Conservation (phyloP, 1,284 basidiomycete genomes). For the Gomphus sp. region DNA sequence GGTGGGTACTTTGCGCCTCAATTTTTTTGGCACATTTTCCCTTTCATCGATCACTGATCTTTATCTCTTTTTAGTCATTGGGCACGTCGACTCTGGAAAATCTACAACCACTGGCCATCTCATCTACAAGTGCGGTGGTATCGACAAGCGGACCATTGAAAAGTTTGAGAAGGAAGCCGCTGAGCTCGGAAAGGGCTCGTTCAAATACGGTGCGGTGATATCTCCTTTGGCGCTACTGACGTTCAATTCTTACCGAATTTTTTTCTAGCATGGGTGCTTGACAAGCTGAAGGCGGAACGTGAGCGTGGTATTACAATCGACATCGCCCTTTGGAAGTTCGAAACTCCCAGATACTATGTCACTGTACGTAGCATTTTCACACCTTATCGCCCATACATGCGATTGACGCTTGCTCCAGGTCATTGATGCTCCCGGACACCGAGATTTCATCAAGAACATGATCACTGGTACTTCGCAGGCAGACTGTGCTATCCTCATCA, state of each 20-base stretch:
- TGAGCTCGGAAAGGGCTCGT: conserved; percentile 99
- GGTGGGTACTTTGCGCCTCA: conserved; percentile 40
- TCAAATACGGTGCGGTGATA: conserved; percentile 81
- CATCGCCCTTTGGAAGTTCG: conserved; percentile 99
- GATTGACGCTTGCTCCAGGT: conserved; percentile 40
- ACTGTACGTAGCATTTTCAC: conserved; percentile 46
- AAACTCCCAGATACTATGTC: conserved; percentile 88
- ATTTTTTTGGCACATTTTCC: conserved; percentile 19
- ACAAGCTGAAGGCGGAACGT: conserved; percentile 99
- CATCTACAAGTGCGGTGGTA: conserved; percentile 99
- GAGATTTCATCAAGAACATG: conserved; percentile 99
- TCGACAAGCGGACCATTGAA: conserved; percentile 99
- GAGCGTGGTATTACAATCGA: conserved; percentile 99
- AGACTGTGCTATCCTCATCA: conserved; percentile 99
- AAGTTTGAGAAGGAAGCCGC: conserved; percentile 99
- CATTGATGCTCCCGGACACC: conserved; percentile 98
- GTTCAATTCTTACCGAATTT: conserved; percentile 15
- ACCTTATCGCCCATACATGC: background rate
- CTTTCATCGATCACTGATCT: conserved; percentile 9
- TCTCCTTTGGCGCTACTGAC: conserved; percentile 11
- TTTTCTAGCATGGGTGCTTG: conserved; percentile 90
- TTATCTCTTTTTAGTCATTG: conserved; percentile 60
- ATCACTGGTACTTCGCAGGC: conserved; percentile 99
- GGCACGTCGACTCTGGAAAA: conserved; percentile 97
- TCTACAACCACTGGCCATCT: conserved; percentile 99